These are phyloP conservation scores for Pichia norvegensis DNA, from an alignment of 1,139 yeast species.

Conservation along the genomic window DNA sequence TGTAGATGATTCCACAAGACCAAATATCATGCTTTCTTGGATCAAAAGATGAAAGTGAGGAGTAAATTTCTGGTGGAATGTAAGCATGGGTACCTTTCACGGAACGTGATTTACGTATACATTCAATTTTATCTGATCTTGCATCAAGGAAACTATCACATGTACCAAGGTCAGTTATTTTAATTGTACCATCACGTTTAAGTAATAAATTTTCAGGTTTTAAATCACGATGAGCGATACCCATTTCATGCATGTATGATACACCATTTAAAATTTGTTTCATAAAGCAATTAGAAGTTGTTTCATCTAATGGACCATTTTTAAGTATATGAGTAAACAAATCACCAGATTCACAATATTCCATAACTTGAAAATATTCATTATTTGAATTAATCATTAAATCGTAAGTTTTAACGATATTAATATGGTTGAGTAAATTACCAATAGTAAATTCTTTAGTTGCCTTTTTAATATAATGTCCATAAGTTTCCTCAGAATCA, in stretches of 20 bases:
- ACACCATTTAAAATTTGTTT: conserved; percentile 89
- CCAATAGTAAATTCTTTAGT: conserved; percentile 84
- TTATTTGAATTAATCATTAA: conserved; percentile 85
- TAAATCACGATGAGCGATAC: conserved; percentile 90
- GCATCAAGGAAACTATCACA: conserved; percentile 65
- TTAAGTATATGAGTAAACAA: conserved; percentile 78
- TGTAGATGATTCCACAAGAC: conserved; percentile 95
- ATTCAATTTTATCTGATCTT: neutral
- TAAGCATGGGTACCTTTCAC: conserved; percentile 77
- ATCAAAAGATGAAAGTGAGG: conserved; percentile 59
- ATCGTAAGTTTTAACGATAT: conserved; percentile 82
- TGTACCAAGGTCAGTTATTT: conserved; percentile 93
- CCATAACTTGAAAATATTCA: conserved; percentile 95
- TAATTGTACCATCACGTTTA: conserved; percentile 71
- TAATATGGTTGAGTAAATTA: conserved; percentile 67
- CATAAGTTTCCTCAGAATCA: neutral
- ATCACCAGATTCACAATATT: conserved; percentile 93
- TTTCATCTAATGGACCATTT: conserved; percentile 71
- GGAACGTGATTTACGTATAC: neutral
- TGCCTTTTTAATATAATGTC: conserved; percentile 49
- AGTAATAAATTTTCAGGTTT: conserved; percentile 88
- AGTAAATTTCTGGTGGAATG: conserved; percentile 93
- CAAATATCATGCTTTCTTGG: conserved; percentile 90
- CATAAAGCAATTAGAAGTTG: conserved; percentile 85
- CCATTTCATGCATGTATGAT: conserved; percentile 94